Conservation (phyloP, 768 basidiomycete species). For the Pulveroboletus sp. region DNA sequence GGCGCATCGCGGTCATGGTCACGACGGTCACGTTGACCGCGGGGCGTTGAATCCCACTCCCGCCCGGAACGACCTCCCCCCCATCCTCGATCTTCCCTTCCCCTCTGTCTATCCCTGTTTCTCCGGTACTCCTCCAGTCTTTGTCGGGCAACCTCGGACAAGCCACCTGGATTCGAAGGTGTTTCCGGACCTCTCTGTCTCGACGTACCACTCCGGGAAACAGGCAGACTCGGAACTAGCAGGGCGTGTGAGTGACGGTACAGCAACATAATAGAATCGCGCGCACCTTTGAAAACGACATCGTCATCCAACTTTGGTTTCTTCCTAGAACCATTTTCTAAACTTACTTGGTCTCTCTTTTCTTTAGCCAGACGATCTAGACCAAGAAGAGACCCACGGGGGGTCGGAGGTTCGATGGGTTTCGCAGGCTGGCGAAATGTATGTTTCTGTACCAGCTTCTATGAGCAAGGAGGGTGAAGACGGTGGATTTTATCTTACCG, state of each 20-base stretch:
- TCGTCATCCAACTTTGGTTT: conserved; percentile 60
- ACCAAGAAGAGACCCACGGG: conserved; percentile 77
- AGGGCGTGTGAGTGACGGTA: not conserved
- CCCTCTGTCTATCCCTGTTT: conserved; percentile 66
- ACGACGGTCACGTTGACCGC: conserved; percentile 46
- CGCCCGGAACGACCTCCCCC: conserved; percentile 33
- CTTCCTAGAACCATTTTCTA: conserved; percentile 54
- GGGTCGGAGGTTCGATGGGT: conserved; percentile 73
- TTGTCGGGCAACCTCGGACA: conserved; percentile 71
- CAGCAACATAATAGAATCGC: not conserved
- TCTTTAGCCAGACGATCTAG: conserved; percentile 87
- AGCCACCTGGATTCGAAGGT: conserved; percentile 87
- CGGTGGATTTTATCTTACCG: conserved; percentile 38
- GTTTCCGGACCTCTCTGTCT: conserved; percentile 87
- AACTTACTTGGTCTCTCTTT: conserved; percentile 64
- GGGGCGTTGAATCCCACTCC: conserved; percentile 63
- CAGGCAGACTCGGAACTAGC: conserved; percentile 77
- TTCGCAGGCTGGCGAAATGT: conserved; percentile 76
- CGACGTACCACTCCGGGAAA: conserved; percentile 48
- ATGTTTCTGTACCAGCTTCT: conserved; percentile 55
- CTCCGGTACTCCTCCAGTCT: conserved; percentile 76
- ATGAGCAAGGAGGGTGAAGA: conserved; percentile 4
- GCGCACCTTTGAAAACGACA: conserved; percentile 83
- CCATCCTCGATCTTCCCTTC: conserved; percentile 57
- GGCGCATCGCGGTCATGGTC: conserved; percentile 57